Conservation (phyloP, 352 stramenopile species). For the Pythium myriotylum region DNA sequence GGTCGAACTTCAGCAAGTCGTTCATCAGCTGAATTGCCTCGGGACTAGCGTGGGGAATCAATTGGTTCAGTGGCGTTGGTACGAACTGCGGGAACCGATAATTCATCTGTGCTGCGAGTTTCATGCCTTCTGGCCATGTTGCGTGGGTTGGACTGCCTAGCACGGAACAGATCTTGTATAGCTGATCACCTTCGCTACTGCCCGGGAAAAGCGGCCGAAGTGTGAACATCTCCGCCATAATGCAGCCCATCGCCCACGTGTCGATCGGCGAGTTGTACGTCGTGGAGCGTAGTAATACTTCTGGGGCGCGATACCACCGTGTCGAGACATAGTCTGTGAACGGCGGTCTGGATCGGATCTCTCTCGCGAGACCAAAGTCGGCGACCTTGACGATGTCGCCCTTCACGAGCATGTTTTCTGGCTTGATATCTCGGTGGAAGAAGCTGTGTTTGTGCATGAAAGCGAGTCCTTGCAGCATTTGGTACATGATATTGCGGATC, state of each 20-base stretch:
- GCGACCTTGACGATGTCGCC: constrained; percentile 96
- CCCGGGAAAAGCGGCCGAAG: constrained; percentile 97
- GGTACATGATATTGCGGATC: constrained; percentile 97
- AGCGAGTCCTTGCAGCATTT: constrained; percentile 96
- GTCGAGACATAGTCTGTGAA: constrained; percentile 99
- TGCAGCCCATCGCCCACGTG: constrained; percentile 96
- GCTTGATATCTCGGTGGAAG: constrained; percentile 99
- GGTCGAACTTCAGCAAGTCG: constrained; percentile 93
- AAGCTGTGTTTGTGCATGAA: constrained; percentile 99
- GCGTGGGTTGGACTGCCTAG: constrained; percentile 90
- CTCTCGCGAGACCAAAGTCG: constrained; percentile 97
- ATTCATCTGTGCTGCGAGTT: constrained; percentile 95
- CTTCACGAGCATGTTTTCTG: constrained; percentile 97
- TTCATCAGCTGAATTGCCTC: constrained; percentile 93
- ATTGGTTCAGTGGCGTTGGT: constrained; percentile 79
- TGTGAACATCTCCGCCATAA: constrained; percentile 98
- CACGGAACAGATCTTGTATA: constrained; percentile 98
- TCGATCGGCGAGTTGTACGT: constrained; percentile 98
- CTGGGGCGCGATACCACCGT: constrained; percentile 98
- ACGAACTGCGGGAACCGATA: constrained; percentile 96
- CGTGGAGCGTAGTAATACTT: constrained; percentile 94
- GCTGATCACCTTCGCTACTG: constrained; percentile 95
- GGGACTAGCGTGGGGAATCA: constrained; percentile 91
- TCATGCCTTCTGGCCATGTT: constrained; percentile 95
- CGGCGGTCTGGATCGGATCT: constrained; percentile 89